A percentile compares a stretch with the other conserved stretches of the same genome.
These are phyloP conservation scores for Helianthus annuus DNA, from an alignment of 129 eudicot genomes.

Conservation along the genomic window HanXRQr2.0-SUNRISE NC_035440.2:104079299-104079798, in stretches of 20 bases:
- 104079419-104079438: not conserved
- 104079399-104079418: not conserved
- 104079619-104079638: not conserved
- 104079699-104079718: not conserved
- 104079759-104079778: not conserved
- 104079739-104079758: not conserved
- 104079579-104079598: not conserved
- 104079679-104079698: not conserved
- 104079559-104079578: not conserved
- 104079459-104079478: not conserved
- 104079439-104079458: not conserved
- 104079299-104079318: constrained; percentile 2
- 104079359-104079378: not conserved
- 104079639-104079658: not conserved
- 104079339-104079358: not conserved
- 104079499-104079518: not conserved
- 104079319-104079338: constrained; percentile 1
- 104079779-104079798: not conserved
- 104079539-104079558: not conserved
- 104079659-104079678: not conserved
- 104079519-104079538: not conserved
- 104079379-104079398: not conserved
- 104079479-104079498: not conserved
- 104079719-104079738: not conserved
- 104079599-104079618: not conserved